Evolutionary conservation across 2,329 filamentous ascomycete species (phyloP).

Genomic region (Penicillium hesseltinei): DNA sequence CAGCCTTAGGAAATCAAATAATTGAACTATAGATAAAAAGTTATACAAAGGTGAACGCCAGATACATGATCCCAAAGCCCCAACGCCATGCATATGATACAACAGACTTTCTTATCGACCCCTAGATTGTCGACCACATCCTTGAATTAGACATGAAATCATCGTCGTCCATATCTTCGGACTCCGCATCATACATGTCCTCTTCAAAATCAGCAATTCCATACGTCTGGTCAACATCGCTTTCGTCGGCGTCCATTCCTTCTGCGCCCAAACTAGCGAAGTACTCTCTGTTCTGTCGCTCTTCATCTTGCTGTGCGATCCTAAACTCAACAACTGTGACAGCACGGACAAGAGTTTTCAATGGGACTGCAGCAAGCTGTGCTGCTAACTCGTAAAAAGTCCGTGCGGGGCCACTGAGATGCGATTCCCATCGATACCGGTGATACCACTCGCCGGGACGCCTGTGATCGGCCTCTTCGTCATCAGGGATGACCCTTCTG

Average conservation of each 20-base stretch:
- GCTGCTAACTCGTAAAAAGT: conserved; percentile 54
- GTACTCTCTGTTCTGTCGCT: conserved; percentile 33
- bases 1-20: background rate
- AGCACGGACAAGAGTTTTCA: conserved; percentile 51
- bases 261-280: conserved; percentile 23
- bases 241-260: conserved; percentile 17
- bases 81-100: conserved; percentile 5
- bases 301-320: conserved; percentile 41
- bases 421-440: conserved; percentile 48
- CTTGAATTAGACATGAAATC: conserved; percentile 11
- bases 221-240: conserved; percentile 15
- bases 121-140: conserved; percentile 17
- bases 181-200: background rate
- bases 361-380: conserved; percentile 49
- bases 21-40: background rate
- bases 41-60: background rate
- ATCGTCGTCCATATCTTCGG: background rate
- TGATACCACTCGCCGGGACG: conserved; percentile 53
- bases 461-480: conserved; percentile 26
- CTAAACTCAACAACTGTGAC: conserved; percentile 52
- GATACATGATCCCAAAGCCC: background rate
- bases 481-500: conserved; percentile 38
- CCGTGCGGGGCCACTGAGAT: conserved; percentile 47
- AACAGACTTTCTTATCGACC: background rate
- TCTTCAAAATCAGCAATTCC: conserved; percentile 1